Conservation (phyloP, 805 yeast genomes). For the Middelhovenomyces tepae region DNA sequence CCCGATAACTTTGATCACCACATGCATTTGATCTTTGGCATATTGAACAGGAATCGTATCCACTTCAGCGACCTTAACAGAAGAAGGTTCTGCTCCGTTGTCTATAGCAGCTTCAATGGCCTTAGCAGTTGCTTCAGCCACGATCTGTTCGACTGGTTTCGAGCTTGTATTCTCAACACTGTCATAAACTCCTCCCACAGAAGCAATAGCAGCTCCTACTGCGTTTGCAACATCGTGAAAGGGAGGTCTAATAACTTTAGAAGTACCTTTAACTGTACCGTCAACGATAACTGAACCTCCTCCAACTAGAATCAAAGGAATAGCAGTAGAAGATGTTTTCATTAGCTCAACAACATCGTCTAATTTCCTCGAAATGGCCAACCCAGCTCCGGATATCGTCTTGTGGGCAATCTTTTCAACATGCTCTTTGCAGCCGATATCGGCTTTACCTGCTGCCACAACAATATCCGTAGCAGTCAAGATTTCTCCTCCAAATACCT, state of each 20-base stretch:
- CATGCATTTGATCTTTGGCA: too few species aligned
- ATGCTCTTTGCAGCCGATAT: conserved; percentile 7
- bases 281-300: conserved; percentile 44
- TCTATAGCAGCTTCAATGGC: conserved; percentile 19
- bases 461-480: conserved; percentile 35
- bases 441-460: conserved; percentile 17
- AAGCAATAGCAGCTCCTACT: conserved; percentile 42
- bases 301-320: conserved; percentile 39
- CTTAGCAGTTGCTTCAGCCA: conserved; percentile 12
- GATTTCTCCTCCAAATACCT: conserved; percentile 36
- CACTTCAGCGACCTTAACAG: conserved; percentile 25
- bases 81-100: conserved; percentile 22
- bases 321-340: conserved; percentile 37
- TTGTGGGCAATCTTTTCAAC: conserved; percentile 18
- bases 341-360: conserved; percentile 37
- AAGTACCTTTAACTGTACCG: conserved; percentile 32
- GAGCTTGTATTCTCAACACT: conserved; percentile 15
- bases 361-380: conserved; percentile 24
- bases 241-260: conserved; percentile 35
- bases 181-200: conserved; percentile 34
- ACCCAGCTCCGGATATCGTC: conserved; percentile 10
- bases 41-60: conserved; percentile 27
- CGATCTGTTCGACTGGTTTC: conserved; percentile 17
- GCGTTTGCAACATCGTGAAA: conserved; percentile 41
- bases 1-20: too few species aligned